phyloP scores from a whole-genome alignment of 805 yeast genomes.

The Suhomyces faveliae region DNA sequence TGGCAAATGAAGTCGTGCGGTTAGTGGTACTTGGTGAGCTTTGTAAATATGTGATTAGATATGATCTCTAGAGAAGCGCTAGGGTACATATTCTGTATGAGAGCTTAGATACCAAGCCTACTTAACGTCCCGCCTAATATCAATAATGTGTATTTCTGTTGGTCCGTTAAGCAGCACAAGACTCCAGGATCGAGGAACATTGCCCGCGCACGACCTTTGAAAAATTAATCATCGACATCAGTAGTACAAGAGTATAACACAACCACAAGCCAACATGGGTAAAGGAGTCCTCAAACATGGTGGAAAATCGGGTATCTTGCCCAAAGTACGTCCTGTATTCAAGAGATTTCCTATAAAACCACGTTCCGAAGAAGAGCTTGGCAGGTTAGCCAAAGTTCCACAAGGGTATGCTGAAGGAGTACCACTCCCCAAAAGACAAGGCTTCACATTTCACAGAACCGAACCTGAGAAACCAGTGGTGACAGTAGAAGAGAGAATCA shows the following conservation, averaged over 20 bases:
- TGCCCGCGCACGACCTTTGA: not conserved
- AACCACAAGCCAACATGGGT: slow-evolving; percentile 34
- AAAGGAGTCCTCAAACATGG: slow-evolving; percentile 51
- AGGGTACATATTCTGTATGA: too few species aligned
- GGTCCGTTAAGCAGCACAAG: not conserved
- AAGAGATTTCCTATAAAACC: slow-evolving; percentile 60
- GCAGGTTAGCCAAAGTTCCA: slow-evolving; percentile 45
- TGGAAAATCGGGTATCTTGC: slow-evolving; percentile 79
- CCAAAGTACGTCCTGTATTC: slow-evolving; percentile 72
- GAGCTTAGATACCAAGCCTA: too few species aligned
- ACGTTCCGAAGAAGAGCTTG: slow-evolving; percentile 40
- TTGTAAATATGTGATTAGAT: too few species aligned
- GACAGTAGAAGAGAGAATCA: slow-evolving; percentile 60
- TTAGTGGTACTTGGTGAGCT: too few species aligned
- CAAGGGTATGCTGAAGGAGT: slow-evolving; percentile 71
- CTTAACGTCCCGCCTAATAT: too few species aligned
- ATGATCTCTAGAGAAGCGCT: too few species aligned
- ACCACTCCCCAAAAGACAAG: slow-evolving; percentile 60
- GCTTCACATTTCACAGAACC: slow-evolving; percentile 47
- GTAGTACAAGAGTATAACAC: not conserved
- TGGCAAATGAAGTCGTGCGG: too few species aligned
- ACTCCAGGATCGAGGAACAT: too few species aligned
- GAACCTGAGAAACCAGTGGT: slow-evolving; percentile 52
- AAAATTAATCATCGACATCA: slow-evolving; percentile 1
- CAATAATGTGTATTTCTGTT: too few species aligned